A percentile compares a stretch with the other conserved stretches of the same genome.
These are phyloP conservation scores for Pontederia crassipes DNA, from an alignment of 176 grass and related monocot genomes.

Conservation along the genomic window DNA sequence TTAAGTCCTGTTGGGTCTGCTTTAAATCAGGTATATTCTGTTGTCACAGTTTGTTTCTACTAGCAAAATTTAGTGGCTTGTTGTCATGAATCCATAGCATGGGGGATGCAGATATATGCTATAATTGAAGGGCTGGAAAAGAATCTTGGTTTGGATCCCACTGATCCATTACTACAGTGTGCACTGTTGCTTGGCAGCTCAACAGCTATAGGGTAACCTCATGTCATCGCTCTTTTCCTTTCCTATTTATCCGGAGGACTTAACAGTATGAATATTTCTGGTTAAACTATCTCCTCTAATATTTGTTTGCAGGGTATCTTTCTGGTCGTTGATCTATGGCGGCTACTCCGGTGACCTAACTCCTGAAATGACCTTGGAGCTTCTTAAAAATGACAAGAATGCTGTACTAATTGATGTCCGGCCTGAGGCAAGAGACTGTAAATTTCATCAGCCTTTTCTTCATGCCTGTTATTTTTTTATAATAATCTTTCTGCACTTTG, in stretches of 20 bases:
- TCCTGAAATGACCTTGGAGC: slow-evolving; percentile 63
- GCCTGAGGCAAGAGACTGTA: slow-evolving; percentile 98
- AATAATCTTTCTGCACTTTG: slow-evolving; percentile 20
- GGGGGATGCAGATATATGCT: slow-evolving; percentile 39
- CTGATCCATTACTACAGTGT: slow-evolving; percentile 72
- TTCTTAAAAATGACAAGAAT: slow-evolving; percentile 60
- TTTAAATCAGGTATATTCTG: slow-evolving; percentile 65
- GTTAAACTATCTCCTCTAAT: slow-evolving; percentile 12
- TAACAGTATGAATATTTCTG: background rate
- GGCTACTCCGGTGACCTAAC: slow-evolving; percentile 82
- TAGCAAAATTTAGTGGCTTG: background rate
- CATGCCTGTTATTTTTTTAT: slow-evolving; percentile 20
- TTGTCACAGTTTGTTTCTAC: background rate
- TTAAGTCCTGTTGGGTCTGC: slow-evolving; percentile 47
- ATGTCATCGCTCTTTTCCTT: background rate
- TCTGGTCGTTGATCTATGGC: slow-evolving; percentile 58
- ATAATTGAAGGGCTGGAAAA: slow-evolving; percentile 70
- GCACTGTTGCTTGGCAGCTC: slow-evolving; percentile 63
- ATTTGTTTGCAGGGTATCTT: slow-evolving; percentile 42
- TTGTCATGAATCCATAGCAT: too few species aligned
- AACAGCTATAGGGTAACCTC: slow-evolving; percentile 49
- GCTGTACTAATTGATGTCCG: slow-evolving; percentile 96
- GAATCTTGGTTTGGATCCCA: slow-evolving; percentile 82
- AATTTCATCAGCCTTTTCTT: slow-evolving; percentile 80
- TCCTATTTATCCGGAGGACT: background rate